Conservation (phyloP, 805 yeast genomes). For the Candida ponderosae region DNA sequence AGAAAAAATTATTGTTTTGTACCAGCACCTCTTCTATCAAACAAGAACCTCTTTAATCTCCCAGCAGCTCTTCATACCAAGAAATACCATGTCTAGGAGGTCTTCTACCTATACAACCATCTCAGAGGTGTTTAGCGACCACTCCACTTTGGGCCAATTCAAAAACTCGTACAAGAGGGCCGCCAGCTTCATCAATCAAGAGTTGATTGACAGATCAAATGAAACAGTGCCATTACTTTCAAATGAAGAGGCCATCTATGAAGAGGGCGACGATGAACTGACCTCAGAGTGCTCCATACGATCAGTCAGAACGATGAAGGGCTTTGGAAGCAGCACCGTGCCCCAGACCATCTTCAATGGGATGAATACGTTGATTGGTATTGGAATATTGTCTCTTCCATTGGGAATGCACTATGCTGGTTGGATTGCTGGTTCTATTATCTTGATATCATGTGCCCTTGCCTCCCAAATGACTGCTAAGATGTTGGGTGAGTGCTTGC, state of each 20-base stretch:
- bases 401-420: slow-evolving; percentile 63
- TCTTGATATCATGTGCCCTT: slow-evolving; percentile 37
- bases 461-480: slow-evolving; percentile 47
- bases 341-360: slow-evolving; percentile 76
- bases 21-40: no score
- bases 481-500: slow-evolving; percentile 41
- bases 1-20: no score
- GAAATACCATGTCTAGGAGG: not conserved
- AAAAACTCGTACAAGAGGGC: not conserved
- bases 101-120: not conserved
- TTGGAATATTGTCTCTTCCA: slow-evolving; percentile 69
- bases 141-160: not conserved
- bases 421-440: slow-evolving; percentile 43
- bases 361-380: slow-evolving; percentile 68
- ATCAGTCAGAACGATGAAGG: not conserved
- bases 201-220: not conserved
- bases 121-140: not conserved
- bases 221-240: not conserved
- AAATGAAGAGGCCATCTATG: not conserved
- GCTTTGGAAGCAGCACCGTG: slow-evolving; percentile 44
- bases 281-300: not conserved
- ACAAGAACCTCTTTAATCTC: no score
- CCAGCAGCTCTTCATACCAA: no score
- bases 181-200: not conserved
- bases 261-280: not conserved